These are phyloP conservation scores for Venturia effusa DNA, from an alignment of 2,329 filamentous ascomycete genomes.

Conservation along the genomic window DNA sequence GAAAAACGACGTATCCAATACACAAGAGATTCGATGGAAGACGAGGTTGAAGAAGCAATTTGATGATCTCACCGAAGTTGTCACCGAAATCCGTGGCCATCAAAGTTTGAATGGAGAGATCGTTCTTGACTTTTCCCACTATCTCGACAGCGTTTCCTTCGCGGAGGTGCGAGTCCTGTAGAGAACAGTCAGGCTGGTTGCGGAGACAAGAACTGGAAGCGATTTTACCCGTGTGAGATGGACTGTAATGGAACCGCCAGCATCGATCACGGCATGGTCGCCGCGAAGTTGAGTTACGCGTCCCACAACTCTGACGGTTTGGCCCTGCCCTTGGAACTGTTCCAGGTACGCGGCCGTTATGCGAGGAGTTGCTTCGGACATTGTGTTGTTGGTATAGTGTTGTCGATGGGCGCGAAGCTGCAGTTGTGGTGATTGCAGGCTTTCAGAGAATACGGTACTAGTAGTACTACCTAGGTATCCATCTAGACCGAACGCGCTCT, in stretches of 20 bases:
- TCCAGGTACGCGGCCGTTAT: constrained; percentile 72
- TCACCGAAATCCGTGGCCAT: constrained; percentile 59
- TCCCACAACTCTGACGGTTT: constrained; percentile 75
- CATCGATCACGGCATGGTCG: constrained; percentile 69
- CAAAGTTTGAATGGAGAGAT: constrained; percentile 61
- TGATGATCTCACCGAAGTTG: constrained; percentile 49
- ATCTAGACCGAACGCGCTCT: too few relatives aligned
- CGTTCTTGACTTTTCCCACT: constrained; percentile 68
- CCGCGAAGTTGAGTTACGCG: constrained; percentile 75
- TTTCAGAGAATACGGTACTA: too few relatives aligned
- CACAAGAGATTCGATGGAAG: background rate
- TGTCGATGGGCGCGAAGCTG: background rate
- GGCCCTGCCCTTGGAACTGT: constrained; percentile 51
- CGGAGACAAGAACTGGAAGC: constrained; percentile 23
- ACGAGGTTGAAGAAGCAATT: background rate
- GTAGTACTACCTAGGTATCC: too few relatives aligned
- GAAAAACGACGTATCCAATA: background rate
- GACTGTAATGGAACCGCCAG: constrained; percentile 63
- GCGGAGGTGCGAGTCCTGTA: constrained; percentile 58
- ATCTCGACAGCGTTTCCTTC: constrained; percentile 63
- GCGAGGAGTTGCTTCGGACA: constrained; percentile 50
- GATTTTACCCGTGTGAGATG: constrained; percentile 59
- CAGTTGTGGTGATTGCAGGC: background rate
- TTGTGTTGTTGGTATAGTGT: background rate
- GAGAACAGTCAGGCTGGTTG: background rate